Evolutionary conservation across 139 green algal genomes (phyloP).

Genomic region (Picochlorum sp.): DNA sequence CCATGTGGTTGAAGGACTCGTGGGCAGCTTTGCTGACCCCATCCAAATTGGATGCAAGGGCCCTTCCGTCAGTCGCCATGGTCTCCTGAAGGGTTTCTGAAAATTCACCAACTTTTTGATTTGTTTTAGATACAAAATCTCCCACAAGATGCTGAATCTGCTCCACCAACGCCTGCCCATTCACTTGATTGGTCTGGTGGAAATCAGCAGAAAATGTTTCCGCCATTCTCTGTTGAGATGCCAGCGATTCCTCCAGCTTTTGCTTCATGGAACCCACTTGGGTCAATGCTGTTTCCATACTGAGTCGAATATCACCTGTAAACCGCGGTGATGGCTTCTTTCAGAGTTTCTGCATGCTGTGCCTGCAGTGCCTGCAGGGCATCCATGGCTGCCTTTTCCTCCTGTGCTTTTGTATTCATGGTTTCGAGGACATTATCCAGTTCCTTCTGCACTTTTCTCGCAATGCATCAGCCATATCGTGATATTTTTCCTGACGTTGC

Average conservation of each 20-base stretch:
- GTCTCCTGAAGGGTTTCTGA: no score
- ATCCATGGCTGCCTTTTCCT: conserved; percentile 23
- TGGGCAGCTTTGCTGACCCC: no score
- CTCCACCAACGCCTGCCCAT: no score
- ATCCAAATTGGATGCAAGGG: no score
- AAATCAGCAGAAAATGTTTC: no score
- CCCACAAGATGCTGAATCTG: no score
- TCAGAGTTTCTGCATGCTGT: conserved; percentile 6
- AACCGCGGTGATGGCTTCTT: not conserved
- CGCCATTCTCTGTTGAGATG: not conserved
- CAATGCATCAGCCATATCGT: conserved; percentile 8
- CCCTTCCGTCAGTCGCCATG: no score
- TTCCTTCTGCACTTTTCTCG: conserved; percentile 6
- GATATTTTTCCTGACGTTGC: conserved; percentile 1
- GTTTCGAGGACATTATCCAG: conserved; percentile 13
- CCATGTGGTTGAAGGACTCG: no score
- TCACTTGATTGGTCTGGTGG: no score
- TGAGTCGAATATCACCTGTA: conserved; percentile 6
- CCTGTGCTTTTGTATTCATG: conserved; percentile 5
- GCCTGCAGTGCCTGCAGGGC: conserved; percentile 7
- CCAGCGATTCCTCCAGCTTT: conserved; percentile 8
- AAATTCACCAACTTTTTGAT: no score
- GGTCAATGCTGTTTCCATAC: conserved; percentile 3
- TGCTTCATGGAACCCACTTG: conserved; percentile 1
- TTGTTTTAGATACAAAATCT: no score